These are phyloP conservation scores for Gossypium turneri DNA, from an alignment of 345 rosid genomes.

Conservation along the genomic window DNA sequence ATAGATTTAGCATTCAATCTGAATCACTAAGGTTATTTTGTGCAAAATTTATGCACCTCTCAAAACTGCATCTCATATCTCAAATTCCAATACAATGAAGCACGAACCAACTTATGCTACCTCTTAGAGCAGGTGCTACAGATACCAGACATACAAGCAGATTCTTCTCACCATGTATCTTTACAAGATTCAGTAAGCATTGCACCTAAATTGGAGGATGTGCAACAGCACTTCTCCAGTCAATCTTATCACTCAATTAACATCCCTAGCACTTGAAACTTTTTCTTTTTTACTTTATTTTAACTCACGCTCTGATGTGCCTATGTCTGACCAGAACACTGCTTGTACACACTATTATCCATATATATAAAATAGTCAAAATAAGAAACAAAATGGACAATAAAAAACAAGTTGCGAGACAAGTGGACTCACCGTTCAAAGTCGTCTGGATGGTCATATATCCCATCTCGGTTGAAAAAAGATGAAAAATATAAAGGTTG, in stretches of 20 bases:
- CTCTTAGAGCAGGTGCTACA: constrained; percentile 2
- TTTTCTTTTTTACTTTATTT: not conserved
- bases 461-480: constrained; percentile 48
- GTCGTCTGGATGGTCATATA: constrained; percentile 75
- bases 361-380: too few species aligned
- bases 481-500: constrained; percentile 62
- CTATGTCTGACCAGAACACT: not conserved
- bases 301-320: not conserved
- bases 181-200: too few species aligned
- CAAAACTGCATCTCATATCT: not conserved
- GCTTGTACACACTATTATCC: not conserved
- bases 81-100: not conserved
- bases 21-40: not conserved
- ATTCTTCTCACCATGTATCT: too few species aligned
- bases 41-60: not conserved
- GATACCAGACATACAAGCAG: not conserved
- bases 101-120: constrained; percentile 9
- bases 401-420: too few species aligned
- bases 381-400: too few species aligned
- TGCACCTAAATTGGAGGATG: too few species aligned
- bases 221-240: not conserved
- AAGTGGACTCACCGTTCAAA: constrained; percentile 59
- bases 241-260: not conserved
- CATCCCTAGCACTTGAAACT: not conserved
- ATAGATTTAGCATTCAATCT: not conserved